Evolutionary conservation across 1,139 yeast species (phyloP), one percentile per base, ranked within the genome.

Genomic region (Pichia norvegensis): DNA sequence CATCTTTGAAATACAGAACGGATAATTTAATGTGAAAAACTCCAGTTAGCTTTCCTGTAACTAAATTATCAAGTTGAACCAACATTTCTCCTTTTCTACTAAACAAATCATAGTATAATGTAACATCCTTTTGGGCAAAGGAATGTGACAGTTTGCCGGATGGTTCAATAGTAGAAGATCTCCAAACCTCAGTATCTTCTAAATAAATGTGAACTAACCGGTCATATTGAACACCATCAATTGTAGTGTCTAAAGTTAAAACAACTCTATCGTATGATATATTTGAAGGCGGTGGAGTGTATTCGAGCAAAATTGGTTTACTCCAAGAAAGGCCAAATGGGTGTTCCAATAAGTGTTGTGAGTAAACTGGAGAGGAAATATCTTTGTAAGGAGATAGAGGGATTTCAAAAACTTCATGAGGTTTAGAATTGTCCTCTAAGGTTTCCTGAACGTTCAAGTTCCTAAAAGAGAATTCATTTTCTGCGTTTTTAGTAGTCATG

Each of bases 81-180:
- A 76, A 67, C 40, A 79, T 57, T 21, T 68, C 58, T 2, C 65
- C 53, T 11, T 68, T 67, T 6, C 65, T 54, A 10, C 59, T 46
- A 59, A 87, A 85, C 41, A 85, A 63, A 0, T 68, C 54, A 13
- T 72, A 59, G 58, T 79, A 85, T 27, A 67, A 65, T 5, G 90
- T 72, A 2, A 85, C 75, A 58, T 87, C 95, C 59, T 84, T 85
- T 29, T 70, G 66, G 43, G 73, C 67, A 14, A 66, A 60, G 16
- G 82, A 75, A 55, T 68, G 71, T 3, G 75, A 71, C 3, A 64
- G 55, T 23, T 56, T 57, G 19, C 66, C 63, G 45, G 76, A 71
- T 0, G 95, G 95, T 63, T 86, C 95, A 19, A 85, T 79, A 2
- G 95, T 86, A 3, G 92, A 81, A 0, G 94, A 80, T 62, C 95